A percentile compares a stretch with the other conserved stretches of the same genome.
Conservation (phyloP, 352 stramenopile genomes). For the Phytophthora pini region DNA sequence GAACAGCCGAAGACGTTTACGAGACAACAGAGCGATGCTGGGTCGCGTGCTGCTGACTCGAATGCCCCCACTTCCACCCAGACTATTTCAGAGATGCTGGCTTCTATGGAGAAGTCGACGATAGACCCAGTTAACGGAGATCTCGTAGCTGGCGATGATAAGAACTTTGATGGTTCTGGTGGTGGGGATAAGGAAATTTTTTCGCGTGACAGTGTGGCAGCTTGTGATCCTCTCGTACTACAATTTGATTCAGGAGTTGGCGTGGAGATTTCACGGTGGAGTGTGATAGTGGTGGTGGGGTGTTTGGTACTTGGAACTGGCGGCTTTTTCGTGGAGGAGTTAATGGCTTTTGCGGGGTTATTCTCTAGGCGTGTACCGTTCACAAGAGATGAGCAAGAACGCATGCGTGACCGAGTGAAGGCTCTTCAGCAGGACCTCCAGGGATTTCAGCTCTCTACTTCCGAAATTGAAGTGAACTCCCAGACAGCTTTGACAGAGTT, state of each 20-base stretch:
- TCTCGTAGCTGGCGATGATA: slow-evolving; percentile 18
- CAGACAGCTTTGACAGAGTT: slow-evolving; percentile 64
- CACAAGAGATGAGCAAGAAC: slow-evolving; percentile 38
- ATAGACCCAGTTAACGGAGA: slow-evolving; percentile 1
- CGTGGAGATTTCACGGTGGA: slow-evolving; percentile 48
- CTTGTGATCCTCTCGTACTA: background rate
- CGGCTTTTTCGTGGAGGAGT: slow-evolving; percentile 66
- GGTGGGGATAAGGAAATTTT: slow-evolving; percentile 13
- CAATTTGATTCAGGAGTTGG: background rate
- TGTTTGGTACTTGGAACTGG: slow-evolving; percentile 51
- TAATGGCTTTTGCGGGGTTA: slow-evolving; percentile 41
- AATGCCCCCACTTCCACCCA: slow-evolving; percentile 27
- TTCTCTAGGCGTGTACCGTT: slow-evolving; percentile 39
- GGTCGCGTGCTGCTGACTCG: slow-evolving; percentile 12
- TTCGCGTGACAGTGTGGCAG: background rate
- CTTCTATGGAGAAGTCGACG: slow-evolving; percentile 21
- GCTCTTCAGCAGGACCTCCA: slow-evolving; percentile 60
- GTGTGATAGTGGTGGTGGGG: slow-evolving; percentile 43
- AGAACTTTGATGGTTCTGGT: slow-evolving; percentile 4
- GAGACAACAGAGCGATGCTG: slow-evolving; percentile 19
- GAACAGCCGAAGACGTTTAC: slow-evolving; percentile 16
- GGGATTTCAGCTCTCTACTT: slow-evolving; percentile 52
- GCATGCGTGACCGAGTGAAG: slow-evolving; percentile 56
- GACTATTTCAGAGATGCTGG: slow-evolving; percentile 30
- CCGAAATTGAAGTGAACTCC: slow-evolving; percentile 61